Percentiles rank a stretch among this genome's conserved stretches.
These are phyloP conservation scores for Omphalotus olearius DNA, from an alignment of 1,284 basidiomycete genomes.

Conservation along the genomic window DNA sequence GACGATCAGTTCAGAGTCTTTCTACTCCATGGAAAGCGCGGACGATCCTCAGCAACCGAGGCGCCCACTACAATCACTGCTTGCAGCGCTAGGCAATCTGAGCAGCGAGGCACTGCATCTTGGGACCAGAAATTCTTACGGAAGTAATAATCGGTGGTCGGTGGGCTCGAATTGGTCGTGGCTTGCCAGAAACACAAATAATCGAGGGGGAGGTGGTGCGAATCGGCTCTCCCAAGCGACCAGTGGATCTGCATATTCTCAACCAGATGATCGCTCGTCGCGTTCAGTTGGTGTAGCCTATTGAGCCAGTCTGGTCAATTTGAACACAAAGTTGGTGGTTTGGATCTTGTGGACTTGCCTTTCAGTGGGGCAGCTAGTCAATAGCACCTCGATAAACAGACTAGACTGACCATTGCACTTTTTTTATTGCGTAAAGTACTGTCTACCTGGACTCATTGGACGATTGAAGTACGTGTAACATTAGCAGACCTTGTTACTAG, in stretches of 20 bases:
- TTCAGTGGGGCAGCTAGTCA: background rate
- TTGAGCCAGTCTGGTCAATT: constrained; percentile 11
- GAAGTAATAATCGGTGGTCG: constrained; percentile 18
- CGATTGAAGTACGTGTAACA: background rate
- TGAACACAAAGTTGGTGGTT: background rate
- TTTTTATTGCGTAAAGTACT: constrained; percentile 11
- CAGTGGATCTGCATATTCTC: constrained; percentile 21
- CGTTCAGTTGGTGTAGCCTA: constrained; percentile 21
- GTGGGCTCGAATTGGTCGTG: constrained; percentile 21
- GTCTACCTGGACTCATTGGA: constrained; percentile 2
- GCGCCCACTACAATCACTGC: constrained; percentile 26
- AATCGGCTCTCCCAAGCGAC: constrained; percentile 21
- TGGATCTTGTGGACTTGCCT: background rate
- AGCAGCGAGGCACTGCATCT: constrained; percentile 11
- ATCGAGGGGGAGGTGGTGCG: constrained; percentile 1
- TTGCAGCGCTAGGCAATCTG: constrained; percentile 28
- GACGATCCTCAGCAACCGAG: constrained; percentile 26
- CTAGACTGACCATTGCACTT: background rate
- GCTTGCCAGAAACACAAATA: constrained; percentile 12
- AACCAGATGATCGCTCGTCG: constrained; percentile 16
- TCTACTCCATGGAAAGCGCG: constrained; percentile 33
- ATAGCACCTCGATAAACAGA: background rate
- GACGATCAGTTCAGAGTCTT: constrained; percentile 28
- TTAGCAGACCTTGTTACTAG: background rate
- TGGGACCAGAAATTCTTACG: constrained; percentile 13